A percentile compares a stretch with the other conserved stretches of the same genome.
Evolutionary conservation across 176 grass and related monocot species (phyloP).

Genomic region (Thalia dealbata): DNA sequence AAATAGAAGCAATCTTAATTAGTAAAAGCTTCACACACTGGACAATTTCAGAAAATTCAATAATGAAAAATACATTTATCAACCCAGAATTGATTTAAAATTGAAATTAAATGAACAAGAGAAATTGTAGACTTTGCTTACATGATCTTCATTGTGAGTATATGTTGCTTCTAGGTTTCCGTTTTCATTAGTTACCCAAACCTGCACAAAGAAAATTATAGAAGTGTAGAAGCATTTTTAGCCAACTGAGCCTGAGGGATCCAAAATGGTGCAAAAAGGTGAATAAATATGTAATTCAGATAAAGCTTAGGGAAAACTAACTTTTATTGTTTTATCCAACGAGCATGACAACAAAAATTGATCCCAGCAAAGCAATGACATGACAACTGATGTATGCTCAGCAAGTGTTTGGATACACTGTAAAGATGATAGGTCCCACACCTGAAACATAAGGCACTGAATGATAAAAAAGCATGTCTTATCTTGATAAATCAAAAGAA

Average conservation of each 20-base stretch:
- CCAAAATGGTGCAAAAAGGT: slow-evolving; percentile 1
- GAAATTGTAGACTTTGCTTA: slow-evolving; percentile 21
- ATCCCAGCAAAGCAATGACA: slow-evolving; percentile 93
- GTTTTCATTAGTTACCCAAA: slow-evolving; percentile 73
- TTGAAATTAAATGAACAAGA: background rate
- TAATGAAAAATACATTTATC: background rate
- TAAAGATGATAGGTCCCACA: slow-evolving; percentile 81
- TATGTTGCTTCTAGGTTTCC: slow-evolving; percentile 85
- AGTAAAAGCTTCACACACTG: background rate
- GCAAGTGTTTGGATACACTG: slow-evolving; percentile 88
- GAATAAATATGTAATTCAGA: background rate
- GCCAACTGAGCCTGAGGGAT: background rate
- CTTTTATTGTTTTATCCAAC: slow-evolving; percentile 90
- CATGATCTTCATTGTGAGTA: slow-evolving; percentile 83
- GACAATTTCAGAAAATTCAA: background rate
- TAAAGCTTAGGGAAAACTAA: slow-evolving; percentile 27
- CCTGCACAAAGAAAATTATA: slow-evolving; percentile 29
- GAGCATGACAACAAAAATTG: slow-evolving; percentile 96
- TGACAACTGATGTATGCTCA: slow-evolving; percentile 70
- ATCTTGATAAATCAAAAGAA: background rate
- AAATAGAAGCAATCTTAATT: background rate
- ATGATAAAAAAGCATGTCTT: background rate
- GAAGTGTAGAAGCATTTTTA: background rate
- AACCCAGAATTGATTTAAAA: background rate
- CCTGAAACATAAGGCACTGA: slow-evolving; percentile 40